Evolutionary conservation across 495 filamentous ascomycete species (phyloP), one percentile per base, ranked within the genome.

Genomic region (Chlorociboria aeruginascens): DNA sequence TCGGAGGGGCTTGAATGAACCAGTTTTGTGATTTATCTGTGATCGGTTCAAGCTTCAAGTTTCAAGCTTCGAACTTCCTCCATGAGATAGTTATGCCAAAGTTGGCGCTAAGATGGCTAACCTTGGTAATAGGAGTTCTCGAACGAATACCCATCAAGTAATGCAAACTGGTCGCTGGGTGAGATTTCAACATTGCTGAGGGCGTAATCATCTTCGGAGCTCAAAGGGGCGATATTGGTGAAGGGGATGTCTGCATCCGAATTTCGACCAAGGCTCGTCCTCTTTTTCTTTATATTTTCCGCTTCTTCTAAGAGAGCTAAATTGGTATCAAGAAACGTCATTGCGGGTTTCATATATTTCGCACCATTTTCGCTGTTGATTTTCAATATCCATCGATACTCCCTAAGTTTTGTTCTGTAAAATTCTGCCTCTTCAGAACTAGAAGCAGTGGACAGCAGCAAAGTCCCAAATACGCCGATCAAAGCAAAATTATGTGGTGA

Each of bases 331-430:
- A 59, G 46, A 11, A 59, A 35, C 10, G 46, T 25, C 52, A 59
- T 55, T 13, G 56, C 56, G 4, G 56, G 52, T 34, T 53, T 55
- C 56, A 59, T 55, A 32, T 59, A 59, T 43, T 38, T 43, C 10
- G 56, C 56, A 3, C 89, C 89, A 41, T 84, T 81, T 58, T 88
- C 86, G 52, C 78, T 79, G 64, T 81, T 87, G 38, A 96, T 89
- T 34, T 80, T 82, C 56, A 98, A 69, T 1, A 88, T 96, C 92
- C 92, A 98, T 42, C 86, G 72, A 62, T 94, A 95, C 67, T 98
- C 92, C 53, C 79, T 78, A 10, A 96, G 69, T 6, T 92, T 72
- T 2, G 81, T 72, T 20, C 82, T 78, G 64, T 98, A 98, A 70
- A 94, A 97, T 10, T 92, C 87, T 8, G 85, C 85, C 65, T 98